These are phyloP conservation scores for Metarhizium anisopliae DNA, from an alignment of 2,329 filamentous ascomycete genomes.

Conservation along the genomic window DNA sequence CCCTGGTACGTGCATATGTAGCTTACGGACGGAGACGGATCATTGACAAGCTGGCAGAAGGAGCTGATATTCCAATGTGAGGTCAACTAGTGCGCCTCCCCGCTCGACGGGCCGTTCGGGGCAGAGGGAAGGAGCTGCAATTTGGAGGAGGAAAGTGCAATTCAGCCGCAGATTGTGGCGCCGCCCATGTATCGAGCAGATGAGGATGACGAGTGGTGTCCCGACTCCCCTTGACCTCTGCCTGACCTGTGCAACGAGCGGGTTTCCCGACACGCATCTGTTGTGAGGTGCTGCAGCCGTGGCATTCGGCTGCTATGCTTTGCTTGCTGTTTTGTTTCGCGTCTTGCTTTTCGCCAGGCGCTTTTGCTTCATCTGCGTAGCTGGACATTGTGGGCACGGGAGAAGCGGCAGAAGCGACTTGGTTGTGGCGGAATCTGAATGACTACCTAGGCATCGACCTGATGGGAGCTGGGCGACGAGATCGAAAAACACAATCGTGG, in stretches of 20 bases:
- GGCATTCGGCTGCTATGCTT: no score
- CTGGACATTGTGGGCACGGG: background rate
- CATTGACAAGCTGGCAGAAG: background rate
- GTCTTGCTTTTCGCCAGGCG: background rate
- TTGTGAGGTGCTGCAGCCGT: no score
- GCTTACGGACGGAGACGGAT: no score
- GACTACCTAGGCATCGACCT: background rate
- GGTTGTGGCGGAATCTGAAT: background rate
- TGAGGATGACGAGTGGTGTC: background rate
- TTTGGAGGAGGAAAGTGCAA: background rate
- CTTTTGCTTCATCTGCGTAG: slow-evolving; percentile 4
- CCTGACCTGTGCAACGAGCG: background rate
- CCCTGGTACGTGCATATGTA: background rate
- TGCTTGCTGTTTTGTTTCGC: background rate
- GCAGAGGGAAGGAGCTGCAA: background rate
- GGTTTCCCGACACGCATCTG: background rate
- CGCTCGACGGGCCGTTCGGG: background rate
- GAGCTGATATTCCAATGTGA: no score
- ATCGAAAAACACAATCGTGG: background rate
- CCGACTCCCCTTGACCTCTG: no score
- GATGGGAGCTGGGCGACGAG: no score
- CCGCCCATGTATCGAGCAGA: background rate
- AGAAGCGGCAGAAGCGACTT: background rate
- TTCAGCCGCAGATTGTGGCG: slow-evolving; percentile 5
- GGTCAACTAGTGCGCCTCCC: background rate